Evolutionary conservation across 139 green algal genomes (phyloP).

Genomic region (Chlorella sp.): DNA sequence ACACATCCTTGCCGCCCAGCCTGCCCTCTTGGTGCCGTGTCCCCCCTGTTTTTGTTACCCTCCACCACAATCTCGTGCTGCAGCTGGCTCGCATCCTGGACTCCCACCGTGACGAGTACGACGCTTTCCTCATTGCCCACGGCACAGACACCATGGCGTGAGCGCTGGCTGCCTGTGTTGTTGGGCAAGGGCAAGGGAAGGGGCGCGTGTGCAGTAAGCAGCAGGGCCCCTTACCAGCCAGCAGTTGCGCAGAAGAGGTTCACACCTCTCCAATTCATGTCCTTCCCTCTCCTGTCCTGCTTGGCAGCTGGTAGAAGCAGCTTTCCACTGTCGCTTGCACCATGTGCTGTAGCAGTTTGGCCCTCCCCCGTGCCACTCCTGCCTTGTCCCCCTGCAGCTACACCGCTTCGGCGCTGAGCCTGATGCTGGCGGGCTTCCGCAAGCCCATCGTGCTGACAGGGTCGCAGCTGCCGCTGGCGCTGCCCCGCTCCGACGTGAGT

Average conservation of each 20-base stretch:
- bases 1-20: not conserved
- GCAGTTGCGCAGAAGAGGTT: too few relatives aligned
- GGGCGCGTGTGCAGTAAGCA: too few relatives aligned
- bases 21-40: not conserved
- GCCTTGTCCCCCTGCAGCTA: slow-evolving; percentile 34
- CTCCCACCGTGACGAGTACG: slow-evolving; percentile 61
- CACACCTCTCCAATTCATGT: too few relatives aligned
- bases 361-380: not conserved
- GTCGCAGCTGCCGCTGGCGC: slow-evolving; percentile 85
- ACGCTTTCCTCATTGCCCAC: slow-evolving; percentile 79
- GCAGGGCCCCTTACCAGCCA: too few relatives aligned
- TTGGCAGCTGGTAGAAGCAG: too few relatives aligned
- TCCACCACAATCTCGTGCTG: not conserved
- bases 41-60: not conserved
- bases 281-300: too few relatives aligned
- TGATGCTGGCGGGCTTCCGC: slow-evolving; percentile 84
- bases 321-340: too few relatives aligned
- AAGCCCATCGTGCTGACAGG: slow-evolving; percentile 64
- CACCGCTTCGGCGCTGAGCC: slow-evolving; percentile 85
- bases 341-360: too few relatives aligned
- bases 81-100: slow-evolving; percentile 75
- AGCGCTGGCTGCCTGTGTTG: not conserved
- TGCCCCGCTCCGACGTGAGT: slow-evolving; percentile 82
- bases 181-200: too few relatives aligned
- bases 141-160: slow-evolving; percentile 91